A percentile compares a stretch with the other conserved stretches of the same genome.
Evolutionary conservation across 768 basidiomycete genomes (phyloP).

Genomic region (Lactarius akahatsu): DNA sequence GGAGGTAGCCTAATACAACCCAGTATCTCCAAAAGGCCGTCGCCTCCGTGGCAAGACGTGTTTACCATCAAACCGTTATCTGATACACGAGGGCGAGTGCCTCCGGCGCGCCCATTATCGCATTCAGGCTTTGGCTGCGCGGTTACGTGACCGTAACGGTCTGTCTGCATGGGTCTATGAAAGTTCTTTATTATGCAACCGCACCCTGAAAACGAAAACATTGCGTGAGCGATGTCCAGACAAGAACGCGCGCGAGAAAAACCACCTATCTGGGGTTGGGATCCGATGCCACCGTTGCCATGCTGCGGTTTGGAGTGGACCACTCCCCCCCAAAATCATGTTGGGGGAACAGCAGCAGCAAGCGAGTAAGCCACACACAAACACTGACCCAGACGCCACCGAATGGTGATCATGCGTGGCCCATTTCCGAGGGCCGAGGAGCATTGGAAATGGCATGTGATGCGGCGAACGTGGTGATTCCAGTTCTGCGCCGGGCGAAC

Average conservation of each 20-base stretch:
- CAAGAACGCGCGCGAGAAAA: background rate
- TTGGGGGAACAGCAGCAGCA: background rate
- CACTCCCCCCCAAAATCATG: background rate
- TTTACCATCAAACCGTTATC: background rate
- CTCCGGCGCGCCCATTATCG: background rate
- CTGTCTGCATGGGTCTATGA: background rate
- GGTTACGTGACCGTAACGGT: background rate
- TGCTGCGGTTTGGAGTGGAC: background rate
- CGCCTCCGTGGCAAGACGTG: background rate
- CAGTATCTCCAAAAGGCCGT: background rate
- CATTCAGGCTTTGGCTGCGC: background rate
- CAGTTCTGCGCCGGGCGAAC: background rate
- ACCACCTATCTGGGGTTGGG: background rate
- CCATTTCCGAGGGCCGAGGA: background rate
- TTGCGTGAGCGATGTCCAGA: background rate
- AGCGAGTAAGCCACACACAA: background rate
- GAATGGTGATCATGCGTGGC: background rate
- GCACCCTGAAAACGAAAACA: background rate
- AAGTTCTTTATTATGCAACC: background rate
- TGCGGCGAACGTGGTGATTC: background rate
- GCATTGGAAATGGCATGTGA: background rate
- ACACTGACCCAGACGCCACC: background rate
- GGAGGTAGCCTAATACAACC: background rate
- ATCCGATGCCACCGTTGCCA: background rate
- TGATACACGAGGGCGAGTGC: background rate